phyloP scores from a whole-genome alignment of 768 basidiomycete genomes.

The Xerocomellus amylosporus region DNA sequence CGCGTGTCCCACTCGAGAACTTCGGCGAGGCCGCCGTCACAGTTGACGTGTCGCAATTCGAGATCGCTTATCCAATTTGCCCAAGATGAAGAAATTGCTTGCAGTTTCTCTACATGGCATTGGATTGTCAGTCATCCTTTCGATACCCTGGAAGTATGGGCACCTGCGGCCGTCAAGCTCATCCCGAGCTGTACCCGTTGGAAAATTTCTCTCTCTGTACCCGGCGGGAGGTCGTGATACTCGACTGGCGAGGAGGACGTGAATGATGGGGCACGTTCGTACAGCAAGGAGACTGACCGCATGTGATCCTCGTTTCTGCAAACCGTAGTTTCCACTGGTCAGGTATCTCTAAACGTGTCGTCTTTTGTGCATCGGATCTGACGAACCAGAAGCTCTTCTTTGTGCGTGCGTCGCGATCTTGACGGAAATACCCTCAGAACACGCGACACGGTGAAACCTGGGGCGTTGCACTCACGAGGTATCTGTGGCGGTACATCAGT shows the following conservation, averaged over 20 bases:
- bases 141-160: neutral
- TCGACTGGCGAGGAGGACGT: slow-evolving; percentile 48
- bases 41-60: slow-evolving; percentile 53
- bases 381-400: slow-evolving; percentile 68
- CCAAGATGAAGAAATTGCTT: slow-evolving; percentile 73
- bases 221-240: slow-evolving; percentile 53
- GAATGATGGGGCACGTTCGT: neutral
- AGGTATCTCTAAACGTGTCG: slow-evolving; percentile 51
- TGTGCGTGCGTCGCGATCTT: slow-evolving; percentile 55
- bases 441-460: slow-evolving; percentile 1
- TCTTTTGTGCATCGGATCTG: slow-evolving; percentile 43
- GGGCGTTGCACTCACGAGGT: slow-evolving; percentile 42
- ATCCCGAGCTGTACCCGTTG: slow-evolving; percentile 82
- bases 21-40: slow-evolving; percentile 55
- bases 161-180: slow-evolving; percentile 70
- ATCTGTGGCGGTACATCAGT: slow-evolving; percentile 38
- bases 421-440: slow-evolving; percentile 17
- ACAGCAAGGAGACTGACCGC: slow-evolving; percentile 44
- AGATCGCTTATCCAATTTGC: slow-evolving; percentile 63
- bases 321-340: slow-evolving; percentile 50
- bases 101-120: slow-evolving; percentile 61
- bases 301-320: slow-evolving; percentile 56
- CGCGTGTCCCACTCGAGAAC: slow-evolving; percentile 61
- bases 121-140: neutral
- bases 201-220: slow-evolving; percentile 74